Base-by-base conservation (phyloP, 306 rosid genomes). In the Crotalaria pallida region DNA sequence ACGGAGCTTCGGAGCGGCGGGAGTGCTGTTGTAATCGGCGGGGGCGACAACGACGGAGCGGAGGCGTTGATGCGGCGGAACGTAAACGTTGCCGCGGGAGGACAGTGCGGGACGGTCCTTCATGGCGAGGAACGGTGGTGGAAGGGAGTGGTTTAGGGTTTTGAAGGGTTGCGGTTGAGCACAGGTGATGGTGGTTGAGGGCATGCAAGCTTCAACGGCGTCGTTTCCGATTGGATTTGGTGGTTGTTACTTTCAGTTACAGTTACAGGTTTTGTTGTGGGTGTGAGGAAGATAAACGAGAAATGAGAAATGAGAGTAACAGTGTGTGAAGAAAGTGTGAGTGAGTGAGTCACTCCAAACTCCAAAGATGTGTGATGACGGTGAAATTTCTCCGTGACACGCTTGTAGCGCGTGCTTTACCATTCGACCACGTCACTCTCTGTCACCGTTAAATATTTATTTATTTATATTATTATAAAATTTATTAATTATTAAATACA, bases 31-130 rank as follows among this genome's bases (percentile, higher is more conserved):
- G 81, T 65, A 10, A 63, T 52, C 79, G 9, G 78, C 55, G 62
- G 83, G 21, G 53, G 76, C 64, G 40, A 82, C 64, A 27, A 82
- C 62, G 67, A 81, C 86, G 63, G 97, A 85, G 83, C 89, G 98
- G 3, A 81, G 80, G 26, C 96, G 98, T 16, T 88, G 85, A 82
- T 86, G 98, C 22, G 98, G 98, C 67, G 98, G 97, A 31, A 93
- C 83, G 74, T 93, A 93, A 33, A 87, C 64, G 80, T 87, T 73
- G 81, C 85, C 92, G 65, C 73, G 68, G 47, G 96, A 85, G 49
- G 96, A 77, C 44, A 85, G 97, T 79, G 96, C 75, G 70, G 90
- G 85, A 52, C 89, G 88, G 81, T 87, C 97, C 88, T 94, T 88
- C 98, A 94, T 94, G 67, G 69, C 22, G 81, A 69, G 67, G 58